Percentiles rank a stretch among this genome's conserved stretches.
Evolutionary conservation across 2,329 filamentous ascomycete species (phyloP).

Genomic region (Monilinia aucupariae): DNA sequence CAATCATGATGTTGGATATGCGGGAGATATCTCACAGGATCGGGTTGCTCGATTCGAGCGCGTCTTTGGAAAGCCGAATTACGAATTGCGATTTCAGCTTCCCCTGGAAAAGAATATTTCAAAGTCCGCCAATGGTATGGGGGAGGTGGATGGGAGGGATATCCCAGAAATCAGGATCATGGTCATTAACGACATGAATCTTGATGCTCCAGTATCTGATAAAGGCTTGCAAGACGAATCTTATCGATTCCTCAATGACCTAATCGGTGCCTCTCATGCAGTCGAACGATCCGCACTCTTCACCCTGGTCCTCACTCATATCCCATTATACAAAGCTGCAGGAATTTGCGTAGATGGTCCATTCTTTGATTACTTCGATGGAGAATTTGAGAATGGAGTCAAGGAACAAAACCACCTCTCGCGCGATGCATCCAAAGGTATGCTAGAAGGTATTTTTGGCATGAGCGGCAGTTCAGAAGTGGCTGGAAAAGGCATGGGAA

Average conservation of each 20-base stretch:
- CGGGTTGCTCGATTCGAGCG: conserved; percentile 76
- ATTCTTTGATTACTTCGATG: conserved; percentile 70
- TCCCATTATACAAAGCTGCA: conserved; percentile 77
- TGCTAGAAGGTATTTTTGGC: conserved; percentile 82
- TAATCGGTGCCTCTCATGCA: conserved; percentile 57
- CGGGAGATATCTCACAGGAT: conserved; percentile 76
- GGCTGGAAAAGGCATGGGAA: conserved; percentile 56
- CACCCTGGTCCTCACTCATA: conserved; percentile 84
- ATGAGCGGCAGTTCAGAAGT: conserved; percentile 59
- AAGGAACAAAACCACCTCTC: conserved; percentile 90
- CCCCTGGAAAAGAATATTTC: conserved; percentile 36
- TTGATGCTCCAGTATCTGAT: conserved; percentile 74
- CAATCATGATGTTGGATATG: conserved; percentile 96
- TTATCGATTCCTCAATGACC: conserved; percentile 68
- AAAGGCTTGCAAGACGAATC: conserved; percentile 65
- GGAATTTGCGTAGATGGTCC: conserved; percentile 82
- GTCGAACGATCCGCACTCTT: conserved; percentile 61
- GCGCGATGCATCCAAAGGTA: conserved; percentile 61
- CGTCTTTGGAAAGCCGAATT: conserved; percentile 82
- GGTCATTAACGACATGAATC: conserved; percentile 86
- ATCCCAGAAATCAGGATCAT: conserved; percentile 72
- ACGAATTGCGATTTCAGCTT: conserved; percentile 72
- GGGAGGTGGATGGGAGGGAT: conserved; percentile 43
- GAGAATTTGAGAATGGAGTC: conserved; percentile 63
- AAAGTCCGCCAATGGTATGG: conserved; percentile 37